Base-by-base conservation (phyloP, 495 filamentous ascomycete genomes). In the Parathielavia appendiculata region DNA sequence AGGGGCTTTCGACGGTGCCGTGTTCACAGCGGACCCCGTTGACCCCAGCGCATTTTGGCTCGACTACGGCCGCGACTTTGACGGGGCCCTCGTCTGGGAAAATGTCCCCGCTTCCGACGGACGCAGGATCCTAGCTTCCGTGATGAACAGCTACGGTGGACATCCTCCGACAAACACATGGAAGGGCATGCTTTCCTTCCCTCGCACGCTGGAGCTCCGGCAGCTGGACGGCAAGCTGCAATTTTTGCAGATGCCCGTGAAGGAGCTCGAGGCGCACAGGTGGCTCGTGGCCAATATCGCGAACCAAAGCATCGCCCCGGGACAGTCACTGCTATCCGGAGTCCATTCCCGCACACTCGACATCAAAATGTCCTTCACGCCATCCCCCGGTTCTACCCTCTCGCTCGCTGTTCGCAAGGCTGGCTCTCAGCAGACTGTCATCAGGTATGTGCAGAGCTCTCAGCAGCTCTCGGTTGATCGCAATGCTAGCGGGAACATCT, bases 51-150 rank as follows among this genome's bases (percentile, higher is more conserved):
- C 23, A 12, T 48, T 48, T 26, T 48, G 46, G 46, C 46, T 48
- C 46, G 46, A 48, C 46, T 34, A 48, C 46, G 46, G 46, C 46
- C 46, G 46, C 46, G 46, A 48, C 46, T 48, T 22, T 12, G 46
- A 48, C 46, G 46, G 46, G 13, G 46, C 46, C 13, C 46, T 48
- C 46, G 9, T 12, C 13, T 48, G 46, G 46, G 46, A 48, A 12
- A 48, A 48, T 23, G 46, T 48, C 13, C 46, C 46, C 12, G 26
- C 23, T 16, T 12, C 46, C 8, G 46, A 48, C 23, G 46, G 46
- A 14, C 46, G 46, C 12, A 23, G 46, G 22, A 48, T 48, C 14
- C 23, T 48, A 23, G 46, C 46, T 3, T 30, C 46, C 46, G 46
- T 48, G 13, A 48, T 48, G 46, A 48, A 48, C 46, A 48, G 46